Conservation (phyloP, 1,284 basidiomycete species). For the Ustilago esculenta region DNA sequence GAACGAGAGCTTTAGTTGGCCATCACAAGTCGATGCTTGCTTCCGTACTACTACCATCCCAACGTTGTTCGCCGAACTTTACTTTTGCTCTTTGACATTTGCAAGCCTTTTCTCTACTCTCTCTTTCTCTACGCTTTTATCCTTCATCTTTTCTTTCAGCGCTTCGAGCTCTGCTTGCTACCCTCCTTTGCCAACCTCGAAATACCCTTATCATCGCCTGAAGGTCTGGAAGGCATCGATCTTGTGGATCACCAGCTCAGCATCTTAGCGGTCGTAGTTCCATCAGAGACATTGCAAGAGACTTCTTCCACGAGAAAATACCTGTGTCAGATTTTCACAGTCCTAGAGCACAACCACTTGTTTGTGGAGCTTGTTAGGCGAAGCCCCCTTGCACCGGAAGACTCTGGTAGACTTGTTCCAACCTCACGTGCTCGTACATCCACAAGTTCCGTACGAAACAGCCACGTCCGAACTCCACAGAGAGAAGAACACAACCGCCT, state of each 20-base stretch:
- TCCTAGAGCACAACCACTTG: conserved; percentile 4
- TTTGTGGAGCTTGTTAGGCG: conserved; percentile 25
- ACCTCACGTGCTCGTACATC: not conserved
- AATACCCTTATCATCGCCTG: not conserved
- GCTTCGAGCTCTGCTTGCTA: conserved; percentile 20
- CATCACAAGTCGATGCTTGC: conserved; percentile 1
- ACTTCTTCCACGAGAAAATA: too few relatives aligned
- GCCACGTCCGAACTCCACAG: not conserved
- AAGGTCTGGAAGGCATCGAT: too few relatives aligned
- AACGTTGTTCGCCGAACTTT: conserved; percentile 38
- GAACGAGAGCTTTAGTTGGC: too few relatives aligned
- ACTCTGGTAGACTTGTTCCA: conserved; percentile 9
- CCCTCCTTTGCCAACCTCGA: conserved; percentile 1
- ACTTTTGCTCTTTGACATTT: conserved; percentile 23
- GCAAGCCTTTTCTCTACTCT: conserved; percentile 34
- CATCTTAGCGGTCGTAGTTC: too few relatives aligned
- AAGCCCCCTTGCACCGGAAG: conserved; percentile 16
- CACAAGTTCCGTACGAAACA: conserved; percentile 3
- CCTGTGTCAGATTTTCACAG: not conserved
- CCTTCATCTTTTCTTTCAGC: not conserved
- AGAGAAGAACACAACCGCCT: too few relatives aligned
- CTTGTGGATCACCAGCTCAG: conserved; percentile 2
- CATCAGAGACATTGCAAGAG: too few relatives aligned
- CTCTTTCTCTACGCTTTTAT: conserved; percentile 17
- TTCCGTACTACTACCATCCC: conserved; percentile 34